phyloP scores from a whole-genome alignment of 2,329 filamentous ascomycete species.

The Beauveria sp. region DNA sequence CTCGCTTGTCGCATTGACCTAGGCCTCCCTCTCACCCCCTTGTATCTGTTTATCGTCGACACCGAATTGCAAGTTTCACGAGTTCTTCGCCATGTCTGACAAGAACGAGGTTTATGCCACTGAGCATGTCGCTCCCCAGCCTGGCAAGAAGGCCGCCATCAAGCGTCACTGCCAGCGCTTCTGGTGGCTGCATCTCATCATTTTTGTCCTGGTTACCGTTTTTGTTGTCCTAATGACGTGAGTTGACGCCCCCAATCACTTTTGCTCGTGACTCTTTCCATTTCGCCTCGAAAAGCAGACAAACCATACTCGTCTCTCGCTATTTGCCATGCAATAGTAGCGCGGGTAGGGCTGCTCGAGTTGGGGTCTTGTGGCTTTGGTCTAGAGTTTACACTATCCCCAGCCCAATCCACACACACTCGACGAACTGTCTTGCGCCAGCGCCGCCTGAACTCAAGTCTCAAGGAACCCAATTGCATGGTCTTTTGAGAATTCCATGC shows the following conservation, averaged over 20 bases:
- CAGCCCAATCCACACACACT: background rate
- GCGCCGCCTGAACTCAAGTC: background rate
- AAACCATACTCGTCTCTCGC: background rate
- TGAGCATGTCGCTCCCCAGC: slow-evolving; percentile 24
- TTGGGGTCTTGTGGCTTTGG: background rate
- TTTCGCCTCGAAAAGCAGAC: background rate
- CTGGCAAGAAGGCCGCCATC: slow-evolving; percentile 30
- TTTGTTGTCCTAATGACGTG: slow-evolving; percentile 53
- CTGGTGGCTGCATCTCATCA: slow-evolving; percentile 55
- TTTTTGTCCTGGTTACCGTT: slow-evolving; percentile 40
- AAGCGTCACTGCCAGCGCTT: slow-evolving; percentile 45
- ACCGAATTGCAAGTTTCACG: background rate
- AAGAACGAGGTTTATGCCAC: slow-evolving; percentile 28
- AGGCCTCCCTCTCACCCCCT: background rate
- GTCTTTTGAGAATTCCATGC: background rate
- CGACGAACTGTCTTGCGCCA: background rate
- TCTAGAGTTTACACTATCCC: background rate
- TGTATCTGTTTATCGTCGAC: background rate
- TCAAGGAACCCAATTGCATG: background rate
- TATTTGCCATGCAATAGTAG: no score
- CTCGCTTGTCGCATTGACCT: background rate
- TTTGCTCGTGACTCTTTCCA: background rate
- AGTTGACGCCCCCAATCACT: slow-evolving; percentile 25
- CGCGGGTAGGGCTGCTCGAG: background rate
- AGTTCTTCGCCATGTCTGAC: slow-evolving; percentile 28